Evolutionary conservation across 108 stramenopile genomes (phyloP), one percentile per base, ranked within the genome.

Genomic region (Epithemia pelagica): DNA sequence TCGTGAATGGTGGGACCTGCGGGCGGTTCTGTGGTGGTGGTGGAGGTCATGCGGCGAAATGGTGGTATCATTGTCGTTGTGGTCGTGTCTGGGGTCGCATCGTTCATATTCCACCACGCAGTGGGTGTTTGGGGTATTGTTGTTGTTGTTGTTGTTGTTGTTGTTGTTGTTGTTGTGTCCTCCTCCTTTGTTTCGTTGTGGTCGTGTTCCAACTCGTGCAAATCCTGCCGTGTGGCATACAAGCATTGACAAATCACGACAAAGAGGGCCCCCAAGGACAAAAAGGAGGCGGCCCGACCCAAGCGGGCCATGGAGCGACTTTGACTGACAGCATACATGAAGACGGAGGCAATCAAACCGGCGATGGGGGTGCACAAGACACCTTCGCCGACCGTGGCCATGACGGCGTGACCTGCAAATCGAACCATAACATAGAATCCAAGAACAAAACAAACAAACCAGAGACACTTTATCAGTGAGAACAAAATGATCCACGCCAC

Each of bases 271-370:
- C 61, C 2, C 21, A 89, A 58, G 37, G 79, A 81, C 24, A 84
- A 30, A 10, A 70, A 60, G 61, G 68, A 74, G 15, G 78, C 80
- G 10, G 67, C 60, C 20, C 84, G 70, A 24, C 87, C 87, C 52
- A 89, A 71, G 31, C 68, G 76, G 0, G 82, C 82, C 87, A 89
- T 89, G 19, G 82, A 83, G 32, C 82, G 69, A 23, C 83, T 31
- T 62, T 85, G 87, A 57, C 68, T 71, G 19, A 89, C 60, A 20
- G 55, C 78, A 76, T 83, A 83, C 84, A 89, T 89, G 24, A 85
- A 33, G 2, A 75, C 79, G 7, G 80, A 80, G 30, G 87, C 84
- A 23, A 83, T 30, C 1, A 89, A 57, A 0, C 87, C 87, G 8
- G 84, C 84, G 3, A 62, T 59, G 21, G 87, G 87, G 10, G 82